A percentile compares a stretch with the other conserved stretches of the same genome.
phyloP scores from a whole-genome alignment of 2,329 filamentous ascomycete genomes.

The Neonectria faginata region DNA sequence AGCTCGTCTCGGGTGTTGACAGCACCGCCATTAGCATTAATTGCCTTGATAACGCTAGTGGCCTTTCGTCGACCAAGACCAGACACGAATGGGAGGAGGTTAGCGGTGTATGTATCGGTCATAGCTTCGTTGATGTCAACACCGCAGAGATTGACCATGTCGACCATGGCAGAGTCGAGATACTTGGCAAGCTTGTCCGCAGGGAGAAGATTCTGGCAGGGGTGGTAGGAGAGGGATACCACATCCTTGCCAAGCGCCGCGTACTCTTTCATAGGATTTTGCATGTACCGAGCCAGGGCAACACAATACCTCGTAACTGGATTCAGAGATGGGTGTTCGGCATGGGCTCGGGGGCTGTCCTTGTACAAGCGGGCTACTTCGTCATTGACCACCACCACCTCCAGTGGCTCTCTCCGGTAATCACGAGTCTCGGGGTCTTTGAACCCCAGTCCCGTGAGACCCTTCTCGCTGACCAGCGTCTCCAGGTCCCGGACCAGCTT shows the following conservation, averaged over 20 bases:
- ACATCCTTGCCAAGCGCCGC: slow-evolving; percentile 91
- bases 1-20: slow-evolving; percentile 88
- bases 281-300: slow-evolving; percentile 88
- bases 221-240: slow-evolving; percentile 86
- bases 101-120: slow-evolving; percentile 82
- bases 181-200: slow-evolving; percentile 88
- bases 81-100: slow-evolving; percentile 89
- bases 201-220: slow-evolving; percentile 88
- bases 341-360: slow-evolving; percentile 81
- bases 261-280: slow-evolving; percentile 97
- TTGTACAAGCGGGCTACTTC: slow-evolving; percentile 98
- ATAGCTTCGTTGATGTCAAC: slow-evolving; percentile 96
- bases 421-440: slow-evolving; percentile 82
- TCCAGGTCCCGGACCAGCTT: slow-evolving; percentile 85
- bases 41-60: slow-evolving; percentile 77
- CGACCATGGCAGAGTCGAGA: slow-evolving; percentile 96
- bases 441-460: slow-evolving; percentile 83
- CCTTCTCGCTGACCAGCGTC: slow-evolving; percentile 80
- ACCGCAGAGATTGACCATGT: slow-evolving; percentile 97
- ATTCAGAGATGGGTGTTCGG: slow-evolving; percentile 84
- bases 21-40: slow-evolving; percentile 89
- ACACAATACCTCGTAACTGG: slow-evolving; percentile 90
- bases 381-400: slow-evolving; percentile 93
- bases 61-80: slow-evolving; percentile 94
- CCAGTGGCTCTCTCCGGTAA: slow-evolving; percentile 81